Percentiles rank a stretch among this genome's conserved stretches.
phyloP scores from a whole-genome alignment of 768 basidiomycete species.

The Panaeolus papilionaceus region DNA sequence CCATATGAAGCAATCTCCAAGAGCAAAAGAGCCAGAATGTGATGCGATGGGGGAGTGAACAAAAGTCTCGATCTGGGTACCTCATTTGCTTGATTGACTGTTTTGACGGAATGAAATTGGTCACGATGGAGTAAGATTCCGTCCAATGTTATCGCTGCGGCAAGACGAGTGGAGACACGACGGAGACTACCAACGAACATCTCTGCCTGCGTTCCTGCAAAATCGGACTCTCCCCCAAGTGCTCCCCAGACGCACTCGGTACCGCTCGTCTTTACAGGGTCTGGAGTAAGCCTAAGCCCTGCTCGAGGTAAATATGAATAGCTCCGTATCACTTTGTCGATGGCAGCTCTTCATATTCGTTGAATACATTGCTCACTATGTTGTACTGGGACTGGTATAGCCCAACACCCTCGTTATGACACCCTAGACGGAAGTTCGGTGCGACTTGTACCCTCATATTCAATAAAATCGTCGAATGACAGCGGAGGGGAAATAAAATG shows the following conservation, averaged over 20 bases:
- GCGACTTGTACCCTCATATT: background rate
- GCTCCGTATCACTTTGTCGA: background rate
- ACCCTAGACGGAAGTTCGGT: conserved; percentile 1
- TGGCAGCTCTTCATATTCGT: background rate
- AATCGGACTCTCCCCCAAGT: background rate
- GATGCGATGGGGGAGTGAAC: background rate
- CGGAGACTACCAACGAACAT: conserved; percentile 6
- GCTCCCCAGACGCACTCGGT: conserved; percentile 7
- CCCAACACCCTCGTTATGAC: background rate
- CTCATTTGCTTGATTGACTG: conserved; percentile 9
- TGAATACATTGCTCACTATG: background rate
- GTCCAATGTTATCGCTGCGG: conserved; percentile 11
- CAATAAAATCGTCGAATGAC: conserved; percentile 5
- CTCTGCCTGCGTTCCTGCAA: conserved; percentile 5
- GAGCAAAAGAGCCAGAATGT: background rate
- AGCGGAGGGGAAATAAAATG: conserved; percentile 2
- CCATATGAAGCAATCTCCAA: conserved; percentile 1
- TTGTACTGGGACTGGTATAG: background rate
- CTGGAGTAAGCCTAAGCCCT: conserved; percentile 3
- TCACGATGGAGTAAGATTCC: conserved; percentile 13
- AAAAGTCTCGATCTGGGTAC: conserved; percentile 6
- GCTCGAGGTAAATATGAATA: conserved; percentile 4
- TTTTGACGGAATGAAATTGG: conserved; percentile 3
- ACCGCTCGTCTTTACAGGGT: background rate
- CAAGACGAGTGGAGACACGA: conserved; percentile 8